Evolutionary conservation across 1,284 basidiomycete species (phyloP).

Genomic region (Sanguinoderma infundibulare): DNA sequence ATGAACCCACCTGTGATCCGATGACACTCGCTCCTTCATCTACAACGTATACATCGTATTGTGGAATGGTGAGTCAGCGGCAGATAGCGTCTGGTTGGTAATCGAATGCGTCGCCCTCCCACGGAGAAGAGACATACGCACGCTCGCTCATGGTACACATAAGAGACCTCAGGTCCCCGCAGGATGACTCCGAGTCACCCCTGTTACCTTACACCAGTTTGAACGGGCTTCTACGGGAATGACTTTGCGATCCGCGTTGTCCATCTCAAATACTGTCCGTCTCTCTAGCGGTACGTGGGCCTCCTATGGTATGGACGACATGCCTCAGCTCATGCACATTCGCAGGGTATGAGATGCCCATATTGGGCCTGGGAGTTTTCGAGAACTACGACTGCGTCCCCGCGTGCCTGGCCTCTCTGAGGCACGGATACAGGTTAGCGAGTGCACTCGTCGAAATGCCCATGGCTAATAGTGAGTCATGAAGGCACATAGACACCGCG

Average conservation of each 20-base stretch:
- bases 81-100: background rate
- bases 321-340: no score
- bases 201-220: background rate
- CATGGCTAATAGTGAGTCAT: background rate
- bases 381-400: slow-evolving; percentile 63
- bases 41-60: no score
- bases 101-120: background rate
- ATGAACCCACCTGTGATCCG: background rate
- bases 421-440: slow-evolving; percentile 58
- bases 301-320: background rate
- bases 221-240: background rate
- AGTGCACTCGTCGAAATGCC: no score
- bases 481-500: slow-evolving; percentile 71
- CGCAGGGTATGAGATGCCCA: slow-evolving; percentile 53
- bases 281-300: slow-evolving; percentile 13
- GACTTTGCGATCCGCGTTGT: background rate
- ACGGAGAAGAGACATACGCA: background rate
- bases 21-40: background rate
- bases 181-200: background rate
- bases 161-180: background rate
- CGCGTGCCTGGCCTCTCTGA: slow-evolving; percentile 67
- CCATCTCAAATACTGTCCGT: slow-evolving; percentile 11
- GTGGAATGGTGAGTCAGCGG: background rate
- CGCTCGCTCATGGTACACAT: background rate
- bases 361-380: slow-evolving; percentile 83